A percentile compares a stretch with the other conserved stretches of the same genome.
Evolutionary conservation across 1,284 basidiomycete genomes (phyloP).

Genomic region (Sporisorium scitamineum): DNA sequence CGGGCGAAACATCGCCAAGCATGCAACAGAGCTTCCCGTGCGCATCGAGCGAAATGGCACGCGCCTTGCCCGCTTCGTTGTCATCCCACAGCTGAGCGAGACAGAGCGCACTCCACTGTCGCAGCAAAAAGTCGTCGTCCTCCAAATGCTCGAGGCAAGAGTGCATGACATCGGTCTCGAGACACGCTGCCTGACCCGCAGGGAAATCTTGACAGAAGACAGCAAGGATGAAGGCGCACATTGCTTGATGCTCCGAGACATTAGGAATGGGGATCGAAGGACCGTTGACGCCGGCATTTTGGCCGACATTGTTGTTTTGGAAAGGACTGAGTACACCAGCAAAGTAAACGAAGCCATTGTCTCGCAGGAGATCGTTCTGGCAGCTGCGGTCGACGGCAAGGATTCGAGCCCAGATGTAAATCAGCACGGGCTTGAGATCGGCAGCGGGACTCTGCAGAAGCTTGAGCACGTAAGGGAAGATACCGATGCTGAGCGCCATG

Average conservation of each 20-base stretch:
- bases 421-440: constrained; percentile 95
- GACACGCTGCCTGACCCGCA: constrained; percentile 86
- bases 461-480: constrained; percentile 98
- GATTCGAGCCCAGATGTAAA: constrained; percentile 99
- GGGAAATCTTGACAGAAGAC: constrained; percentile 89
- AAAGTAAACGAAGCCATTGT: constrained; percentile 70
- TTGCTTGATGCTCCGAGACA: constrained; percentile 94
- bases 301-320: constrained; percentile 31
- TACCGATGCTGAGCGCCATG: constrained; percentile 95
- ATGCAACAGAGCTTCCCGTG: constrained; percentile 87
- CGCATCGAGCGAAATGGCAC: constrained; percentile 83
- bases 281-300: constrained; percentile 68
- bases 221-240: constrained; percentile 98
- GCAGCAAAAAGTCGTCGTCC: constrained; percentile 89
- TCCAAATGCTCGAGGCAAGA: constrained; percentile 84
- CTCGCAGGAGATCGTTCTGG: constrained; percentile 88
- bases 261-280: constrained; percentile 78
- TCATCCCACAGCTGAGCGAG: constrained; percentile 95
- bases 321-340: constrained; percentile 64
- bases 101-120: constrained; percentile 94
- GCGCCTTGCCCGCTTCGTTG: constrained; percentile 89
- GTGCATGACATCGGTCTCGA: constrained; percentile 87
- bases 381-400: constrained; percentile 93
- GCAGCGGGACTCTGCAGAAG: constrained; percentile 92
- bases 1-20: constrained; percentile 87